Base-by-base conservation (phyloP, 1,284 basidiomycete species). In the Kwoniella shivajii region DNA sequence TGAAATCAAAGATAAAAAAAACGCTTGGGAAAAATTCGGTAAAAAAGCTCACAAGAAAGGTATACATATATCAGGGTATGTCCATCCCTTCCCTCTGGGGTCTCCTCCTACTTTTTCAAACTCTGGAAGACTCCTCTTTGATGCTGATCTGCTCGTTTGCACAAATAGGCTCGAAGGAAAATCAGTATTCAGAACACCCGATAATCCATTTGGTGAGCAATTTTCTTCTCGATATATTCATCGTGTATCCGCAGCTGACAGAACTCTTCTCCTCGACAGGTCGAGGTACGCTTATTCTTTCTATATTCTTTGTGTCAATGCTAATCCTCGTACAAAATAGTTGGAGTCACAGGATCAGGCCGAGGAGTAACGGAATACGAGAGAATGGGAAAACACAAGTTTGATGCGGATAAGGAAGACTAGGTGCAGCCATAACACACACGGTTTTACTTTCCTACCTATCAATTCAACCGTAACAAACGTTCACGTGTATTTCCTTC, bases 31-130 rank as follows among this genome's bases (percentile, higher is more conserved):
- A 79, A 93, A 92, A 80, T 99, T 99, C 82, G 90, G 94, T 11
- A 95, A 94, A 80, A 97, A 96, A 81, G 87, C 89, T 31, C 88
- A 90, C 74, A 94, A 91, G 84, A 98, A 98, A 80, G 93, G 93
- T 7, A 87, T 93, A 34, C 75, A 88, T 87, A 78, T 90, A 89
- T 66, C 90, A 86, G 58, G 91, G 90, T 59, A 38, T 52, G 73
- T 57, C 18, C 13, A 18, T 13, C 11, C 20, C 2, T 38, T 16
- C 13, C 29, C 20, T 26, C n/a, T 47, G n/a, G n/a, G n/a, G n/a
- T n/a, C n/a, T n/a, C n/a, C n/a, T n/a, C 5, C 39, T n/a, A 26
- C 1, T 61, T 27, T 22, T 37, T 51, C 30, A 45, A 39, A n/a
- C 16, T 22, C 26, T 18, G 6, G 36, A 5, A 51, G n/a, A n/a